Base-by-base conservation (phyloP, 495 filamentous ascomycete genomes). In the Tetracladium setigerum region DNA sequence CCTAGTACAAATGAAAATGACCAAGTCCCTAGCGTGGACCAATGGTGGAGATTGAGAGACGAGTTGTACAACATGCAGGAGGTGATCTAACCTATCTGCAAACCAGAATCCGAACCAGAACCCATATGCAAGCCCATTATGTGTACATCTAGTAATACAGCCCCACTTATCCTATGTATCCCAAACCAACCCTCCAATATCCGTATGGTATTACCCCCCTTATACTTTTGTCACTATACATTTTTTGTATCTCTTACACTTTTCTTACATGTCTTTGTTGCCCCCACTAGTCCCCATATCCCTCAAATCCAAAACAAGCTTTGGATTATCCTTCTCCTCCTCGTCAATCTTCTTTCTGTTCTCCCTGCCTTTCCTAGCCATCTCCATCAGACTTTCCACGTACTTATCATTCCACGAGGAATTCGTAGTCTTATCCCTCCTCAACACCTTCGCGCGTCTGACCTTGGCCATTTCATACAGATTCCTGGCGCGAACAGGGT, bases 371-470 rank as follows among this genome's bases (percentile, higher is more conserved):
- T 63, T 35, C 14, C 59, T 41, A 50, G 57, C 68, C 41, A 75
- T 51, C 18, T 66, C 53, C 24, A 63, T 64, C n/a, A 84, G 60
- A 27, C 46, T 59, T 18, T 47, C 46, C 15, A 73, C 52, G 51
- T 72, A 82, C 2, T 45, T 37, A 34, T 66, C 66, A 24, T 52
- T 55, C 15, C 52, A 49, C 15, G 58, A 60, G 9, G 67, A 56
- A 13, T 63, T 59, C 11, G 69, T 67, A 39, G 65, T 62, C 13
- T 68, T 61, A 14, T 58, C 47, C 31, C 61, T 51, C 0, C 55
- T 55, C 18, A 83, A 59, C 1, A 62, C 57, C 42, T 68, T 71
- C 36, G 59, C 52, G 11, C 85, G 78, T 1, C 86, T 71, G 1
- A 45, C 43, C 48, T 74, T 68, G 22, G 72, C 62, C 39, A 60